Evolutionary conservation across 768 basidiomycete species (phyloP).

Genomic region (Lepiota brunneoincarnata): DNA sequence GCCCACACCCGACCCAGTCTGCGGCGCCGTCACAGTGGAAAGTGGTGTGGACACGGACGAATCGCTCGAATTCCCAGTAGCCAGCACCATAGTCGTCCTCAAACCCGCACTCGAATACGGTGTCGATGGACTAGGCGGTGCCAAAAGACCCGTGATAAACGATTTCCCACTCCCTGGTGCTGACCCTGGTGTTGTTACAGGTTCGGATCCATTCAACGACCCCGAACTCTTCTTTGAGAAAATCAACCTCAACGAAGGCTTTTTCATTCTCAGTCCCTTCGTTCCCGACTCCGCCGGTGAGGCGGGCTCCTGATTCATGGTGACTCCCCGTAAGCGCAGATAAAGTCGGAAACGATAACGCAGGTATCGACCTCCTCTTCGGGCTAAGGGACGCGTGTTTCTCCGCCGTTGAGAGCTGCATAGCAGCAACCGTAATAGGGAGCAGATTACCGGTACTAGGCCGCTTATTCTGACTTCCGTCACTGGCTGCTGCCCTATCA

Average conservation of each 20-base stretch:
- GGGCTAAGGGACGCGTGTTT: slow-evolving; percentile 12
- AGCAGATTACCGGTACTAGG: slow-evolving; percentile 31
- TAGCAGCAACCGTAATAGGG: slow-evolving; percentile 43
- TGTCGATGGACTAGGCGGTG: neutral
- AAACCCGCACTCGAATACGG: neutral
- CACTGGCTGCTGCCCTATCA: slow-evolving; percentile 19
- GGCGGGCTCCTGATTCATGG: slow-evolving; percentile 6
- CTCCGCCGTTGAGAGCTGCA: slow-evolving; percentile 16
- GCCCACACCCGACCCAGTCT: slow-evolving; percentile 19
- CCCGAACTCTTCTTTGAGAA: slow-evolving; percentile 45
- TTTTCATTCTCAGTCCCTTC: slow-evolving; percentile 46
- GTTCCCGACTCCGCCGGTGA: slow-evolving; percentile 21
- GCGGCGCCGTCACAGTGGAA: slow-evolving; percentile 60
- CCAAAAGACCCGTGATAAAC: slow-evolving; percentile 17
- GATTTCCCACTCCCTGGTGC: neutral
- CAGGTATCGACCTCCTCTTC: slow-evolving; percentile 37
- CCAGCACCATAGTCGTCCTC: slow-evolving; percentile 19
- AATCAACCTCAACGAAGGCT: slow-evolving; percentile 66
- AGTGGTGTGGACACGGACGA: slow-evolving; percentile 48
- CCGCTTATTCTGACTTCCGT: slow-evolving; percentile 29
- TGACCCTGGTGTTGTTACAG: neutral
- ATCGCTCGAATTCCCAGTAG: slow-evolving; percentile 39
- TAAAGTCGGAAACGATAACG: slow-evolving; percentile 37
- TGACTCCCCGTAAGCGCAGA: slow-evolving; percentile 16
- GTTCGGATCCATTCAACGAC: slow-evolving; percentile 26